These are phyloP conservation scores for Termitomyces sp. DNA, from an alignment of 768 basidiomycete species.

Conservation along the genomic window DNA sequence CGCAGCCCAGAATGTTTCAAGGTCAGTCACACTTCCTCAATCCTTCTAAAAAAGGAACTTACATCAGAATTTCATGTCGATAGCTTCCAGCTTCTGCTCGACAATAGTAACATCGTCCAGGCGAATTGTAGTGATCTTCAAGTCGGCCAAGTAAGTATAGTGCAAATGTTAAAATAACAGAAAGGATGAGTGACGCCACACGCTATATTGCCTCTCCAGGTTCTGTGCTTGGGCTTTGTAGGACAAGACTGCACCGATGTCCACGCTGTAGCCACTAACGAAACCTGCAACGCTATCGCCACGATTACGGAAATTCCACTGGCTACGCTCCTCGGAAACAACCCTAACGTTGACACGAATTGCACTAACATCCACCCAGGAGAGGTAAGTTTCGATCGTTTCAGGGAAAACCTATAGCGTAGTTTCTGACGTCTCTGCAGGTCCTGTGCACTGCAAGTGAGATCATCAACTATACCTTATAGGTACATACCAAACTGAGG, in stretches of 20 bases:
- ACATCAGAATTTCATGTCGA: neutral
- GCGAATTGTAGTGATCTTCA: conserved; percentile 52
- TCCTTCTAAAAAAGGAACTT: neutral
- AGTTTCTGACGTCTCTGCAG: conserved; percentile 1
- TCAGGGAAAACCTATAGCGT: neutral
- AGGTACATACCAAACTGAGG: too few species aligned
- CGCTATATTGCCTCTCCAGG: conserved; percentile 18
- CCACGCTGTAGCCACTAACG: conserved; percentile 42
- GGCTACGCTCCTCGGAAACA: conserved; percentile 51
- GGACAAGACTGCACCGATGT: conserved; percentile 57
- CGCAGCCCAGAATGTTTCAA: conserved; percentile 40
- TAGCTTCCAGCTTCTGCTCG: conserved; percentile 61
- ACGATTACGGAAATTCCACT: conserved; percentile 35
- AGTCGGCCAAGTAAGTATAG: conserved; percentile 38
- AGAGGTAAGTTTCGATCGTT: conserved; percentile 38
- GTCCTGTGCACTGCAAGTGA: conserved; percentile 10
- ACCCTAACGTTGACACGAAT: conserved; percentile 53
- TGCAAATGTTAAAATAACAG: neutral
- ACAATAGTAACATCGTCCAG: conserved; percentile 36
- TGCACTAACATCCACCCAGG: conserved; percentile 57
- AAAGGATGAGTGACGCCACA: neutral
- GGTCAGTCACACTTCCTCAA: conserved; percentile 25
- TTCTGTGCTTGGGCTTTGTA: conserved; percentile 51
- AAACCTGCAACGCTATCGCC: conserved; percentile 44
- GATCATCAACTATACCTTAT: neutral